Evolutionary conservation across 495 filamentous ascomycete species (phyloP).

Genomic region (Aspergillus wentii): DNA sequence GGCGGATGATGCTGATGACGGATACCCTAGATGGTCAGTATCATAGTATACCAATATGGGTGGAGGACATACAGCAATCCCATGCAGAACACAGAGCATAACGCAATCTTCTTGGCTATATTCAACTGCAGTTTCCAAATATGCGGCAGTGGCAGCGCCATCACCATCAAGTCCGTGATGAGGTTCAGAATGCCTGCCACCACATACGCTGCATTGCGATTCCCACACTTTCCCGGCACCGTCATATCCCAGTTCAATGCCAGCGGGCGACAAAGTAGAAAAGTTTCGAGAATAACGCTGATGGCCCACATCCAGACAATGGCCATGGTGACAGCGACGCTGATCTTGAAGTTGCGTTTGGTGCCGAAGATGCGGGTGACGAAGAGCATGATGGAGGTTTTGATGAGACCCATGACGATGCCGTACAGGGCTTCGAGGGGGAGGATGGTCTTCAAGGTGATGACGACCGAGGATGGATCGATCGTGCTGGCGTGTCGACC

Average conservation of each 20-base stretch:
- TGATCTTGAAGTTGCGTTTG: not conserved
- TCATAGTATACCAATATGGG: not conserved
- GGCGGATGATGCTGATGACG: conserved; percentile 1
- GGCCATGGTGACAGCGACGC: not conserved
- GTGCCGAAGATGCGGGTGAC: conserved; percentile 1
- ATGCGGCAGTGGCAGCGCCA: not conserved
- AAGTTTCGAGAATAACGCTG: not conserved
- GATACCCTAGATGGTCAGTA: not conserved
- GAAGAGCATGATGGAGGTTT: conserved; percentile 1
- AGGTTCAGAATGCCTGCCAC: conserved; percentile 1
- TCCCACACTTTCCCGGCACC: conserved; percentile 1
- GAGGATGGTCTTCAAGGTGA: not conserved
- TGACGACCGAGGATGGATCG: not conserved
- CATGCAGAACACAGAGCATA: not conserved
- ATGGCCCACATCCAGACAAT: not conserved
- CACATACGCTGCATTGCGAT: conserved; percentile 3
- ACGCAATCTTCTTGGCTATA: not conserved
- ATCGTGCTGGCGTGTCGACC: not conserved
- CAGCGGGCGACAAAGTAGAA: not conserved
- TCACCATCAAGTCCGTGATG: conserved; percentile 4
- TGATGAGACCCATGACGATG: not conserved
- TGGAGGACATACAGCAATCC: conserved; percentile 1
- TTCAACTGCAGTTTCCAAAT: conserved; percentile 1
- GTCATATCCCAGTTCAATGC: conserved; percentile 2
- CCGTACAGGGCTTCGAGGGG: not conserved